These are phyloP conservation scores for Aureobasidium melanogenum DNA, from an alignment of 2,329 filamentous ascomycete genomes.

Conservation along the genomic window DNA sequence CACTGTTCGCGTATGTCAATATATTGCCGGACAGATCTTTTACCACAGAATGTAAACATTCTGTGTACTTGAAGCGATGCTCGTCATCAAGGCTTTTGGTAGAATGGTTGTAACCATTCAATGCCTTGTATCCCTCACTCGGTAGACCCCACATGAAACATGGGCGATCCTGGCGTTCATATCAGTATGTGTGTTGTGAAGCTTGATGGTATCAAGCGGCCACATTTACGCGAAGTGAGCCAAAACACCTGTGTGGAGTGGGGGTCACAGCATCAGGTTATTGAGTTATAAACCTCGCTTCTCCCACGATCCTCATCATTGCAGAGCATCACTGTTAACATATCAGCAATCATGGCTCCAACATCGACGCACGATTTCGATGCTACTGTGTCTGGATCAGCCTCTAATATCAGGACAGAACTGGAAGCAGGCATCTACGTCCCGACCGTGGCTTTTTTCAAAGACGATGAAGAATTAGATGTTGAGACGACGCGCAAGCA, in stretches of 20 bases:
- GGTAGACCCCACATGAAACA: too few relatives aligned
- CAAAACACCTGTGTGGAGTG: neutral
- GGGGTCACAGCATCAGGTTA: neutral
- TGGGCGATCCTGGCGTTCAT: too few relatives aligned
- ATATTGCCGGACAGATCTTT: too few relatives aligned
- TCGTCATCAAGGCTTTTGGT: too few relatives aligned
- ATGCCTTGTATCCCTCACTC: too few relatives aligned
- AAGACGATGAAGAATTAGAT: conserved; percentile 34
- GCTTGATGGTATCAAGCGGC: too few relatives aligned
- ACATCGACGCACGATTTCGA: neutral
- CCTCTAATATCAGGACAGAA: neutral
- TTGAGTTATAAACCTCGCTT: neutral
- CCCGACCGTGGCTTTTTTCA: conserved; percentile 37
- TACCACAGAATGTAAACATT: too few relatives aligned
- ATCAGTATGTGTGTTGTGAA: too few relatives aligned
- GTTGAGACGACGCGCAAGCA: conserved; percentile 31
- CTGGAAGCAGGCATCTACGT: conserved; percentile 27
- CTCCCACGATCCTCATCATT: neutral
- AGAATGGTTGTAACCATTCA: too few relatives aligned
- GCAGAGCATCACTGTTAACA: neutral
- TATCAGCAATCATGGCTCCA: neutral
- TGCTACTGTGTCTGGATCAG: neutral
- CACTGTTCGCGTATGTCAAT: too few relatives aligned
- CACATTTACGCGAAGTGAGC: too few relatives aligned
- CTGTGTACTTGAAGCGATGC: too few relatives aligned